Percentiles rank a stretch among this genome's conserved stretches.
Evolutionary conservation across 106 monocot species (phyloP).

Genomic region (Acorus gramineus): DNA sequence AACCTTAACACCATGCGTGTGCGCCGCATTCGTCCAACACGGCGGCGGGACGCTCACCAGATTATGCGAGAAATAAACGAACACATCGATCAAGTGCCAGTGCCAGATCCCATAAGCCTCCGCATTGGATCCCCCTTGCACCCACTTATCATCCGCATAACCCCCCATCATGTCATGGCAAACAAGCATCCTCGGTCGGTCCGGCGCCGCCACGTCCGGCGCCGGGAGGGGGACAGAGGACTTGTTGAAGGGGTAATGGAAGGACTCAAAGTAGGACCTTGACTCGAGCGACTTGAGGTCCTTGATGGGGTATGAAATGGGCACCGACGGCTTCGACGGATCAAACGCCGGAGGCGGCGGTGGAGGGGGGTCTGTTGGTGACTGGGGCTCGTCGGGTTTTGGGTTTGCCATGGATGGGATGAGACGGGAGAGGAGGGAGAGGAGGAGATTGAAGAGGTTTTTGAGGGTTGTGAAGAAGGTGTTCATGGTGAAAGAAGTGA

Average conservation of each 20-base stretch:
- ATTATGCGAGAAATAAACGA: slow-evolving; percentile 91
- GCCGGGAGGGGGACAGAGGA: slow-evolving; percentile 55
- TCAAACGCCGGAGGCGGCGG: slow-evolving; percentile 8
- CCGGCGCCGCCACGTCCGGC: slow-evolving; percentile 9
- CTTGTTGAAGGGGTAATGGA: slow-evolving; percentile 79
- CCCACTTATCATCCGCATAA: slow-evolving; percentile 69
- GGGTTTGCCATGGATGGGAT: no score
- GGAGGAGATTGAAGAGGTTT: no score
- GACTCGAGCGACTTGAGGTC: slow-evolving; percentile 42
- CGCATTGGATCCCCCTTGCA: slow-evolving; percentile 71
- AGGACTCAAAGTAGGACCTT: slow-evolving; percentile 49
- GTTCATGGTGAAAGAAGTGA: no score
- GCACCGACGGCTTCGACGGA: slow-evolving; percentile 42
- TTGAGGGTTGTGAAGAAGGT: no score
- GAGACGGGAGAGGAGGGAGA: no score
- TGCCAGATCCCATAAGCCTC: slow-evolving; percentile 87
- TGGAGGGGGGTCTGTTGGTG: no score
- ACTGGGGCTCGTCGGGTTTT: no score
- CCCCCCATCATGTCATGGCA: slow-evolving; percentile 95
- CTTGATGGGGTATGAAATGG: slow-evolving; percentile 79
- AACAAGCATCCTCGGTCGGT: slow-evolving; percentile 62
- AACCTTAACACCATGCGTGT: slow-evolving; percentile 91
- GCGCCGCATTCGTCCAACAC: slow-evolving; percentile 87
- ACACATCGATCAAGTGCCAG: slow-evolving; percentile 87
- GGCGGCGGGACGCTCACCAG: slow-evolving; percentile 80